phyloP scores from a whole-genome alignment of 2,329 filamentous ascomycete species.

The Elsinoe ampelina region DNA sequence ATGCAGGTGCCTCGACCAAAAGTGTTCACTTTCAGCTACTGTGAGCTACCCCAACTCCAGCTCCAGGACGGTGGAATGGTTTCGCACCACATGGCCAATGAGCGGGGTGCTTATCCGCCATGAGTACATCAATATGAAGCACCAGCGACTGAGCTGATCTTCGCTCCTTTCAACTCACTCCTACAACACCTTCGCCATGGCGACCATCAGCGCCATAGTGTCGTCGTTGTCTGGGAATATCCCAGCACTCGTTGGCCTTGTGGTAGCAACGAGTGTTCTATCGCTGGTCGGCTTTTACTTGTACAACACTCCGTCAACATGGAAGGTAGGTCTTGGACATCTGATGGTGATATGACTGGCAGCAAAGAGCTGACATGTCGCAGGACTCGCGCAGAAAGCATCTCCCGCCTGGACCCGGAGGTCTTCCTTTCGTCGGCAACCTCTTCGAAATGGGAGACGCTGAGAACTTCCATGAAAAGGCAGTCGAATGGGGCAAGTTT shows the following conservation, averaged over 20 bases:
- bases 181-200: neutral
- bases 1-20: neutral
- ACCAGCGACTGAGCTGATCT: neutral
- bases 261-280: neutral
- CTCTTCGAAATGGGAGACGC: constrained; percentile 30
- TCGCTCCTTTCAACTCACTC: neutral
- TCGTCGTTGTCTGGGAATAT: constrained; percentile 1
- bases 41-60: neutral
- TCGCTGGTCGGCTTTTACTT: neutral
- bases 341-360: neutral
- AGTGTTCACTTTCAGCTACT: neutral
- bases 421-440: constrained; percentile 33
- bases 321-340: neutral
- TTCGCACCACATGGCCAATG: neutral
- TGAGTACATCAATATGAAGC: constrained; percentile 1
- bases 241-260: constrained; percentile 1
- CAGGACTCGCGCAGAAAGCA: constrained; percentile 27
- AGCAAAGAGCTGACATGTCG: neutral
- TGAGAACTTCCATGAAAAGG: constrained; percentile 25
- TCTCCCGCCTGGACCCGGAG: constrained; percentile 32
- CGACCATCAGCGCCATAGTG: constrained; percentile 1
- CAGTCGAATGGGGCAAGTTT: constrained; percentile 29
- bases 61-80: neutral
- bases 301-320: constrained; percentile 8
- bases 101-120: neutral